phyloP scores from a whole-genome alignment of 257 asterid species.

The Solanum appendiculatum region DNA sequence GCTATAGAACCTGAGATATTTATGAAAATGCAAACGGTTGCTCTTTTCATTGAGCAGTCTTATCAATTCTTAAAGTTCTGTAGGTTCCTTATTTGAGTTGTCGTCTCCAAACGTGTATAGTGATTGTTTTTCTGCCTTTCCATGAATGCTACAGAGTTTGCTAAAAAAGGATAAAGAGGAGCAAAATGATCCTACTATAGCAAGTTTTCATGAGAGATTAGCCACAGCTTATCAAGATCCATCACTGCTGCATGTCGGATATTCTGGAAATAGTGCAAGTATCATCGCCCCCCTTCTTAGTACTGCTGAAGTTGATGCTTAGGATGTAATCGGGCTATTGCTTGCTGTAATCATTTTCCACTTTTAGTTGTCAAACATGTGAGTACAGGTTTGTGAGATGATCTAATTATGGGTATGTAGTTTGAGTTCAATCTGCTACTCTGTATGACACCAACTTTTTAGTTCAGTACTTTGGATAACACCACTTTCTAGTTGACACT shows the following conservation, averaged over 20 bases:
- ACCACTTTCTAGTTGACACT: neutral
- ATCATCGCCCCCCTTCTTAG: constrained; percentile 57
- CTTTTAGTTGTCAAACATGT: neutral
- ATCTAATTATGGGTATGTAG: neutral
- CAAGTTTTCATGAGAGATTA: constrained; percentile 51
- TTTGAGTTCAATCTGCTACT: neutral
- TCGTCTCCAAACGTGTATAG: neutral
- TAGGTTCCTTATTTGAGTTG: neutral
- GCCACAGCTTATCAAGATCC: constrained; percentile 72
- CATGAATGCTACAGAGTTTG: constrained; percentile 48
- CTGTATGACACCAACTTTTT: neutral
- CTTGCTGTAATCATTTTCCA: neutral
- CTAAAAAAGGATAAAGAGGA: constrained; percentile 71
- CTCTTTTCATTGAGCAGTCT: neutral
- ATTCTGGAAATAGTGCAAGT: constrained; percentile 25
- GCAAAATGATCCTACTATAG: constrained; percentile 35
- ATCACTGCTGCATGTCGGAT: constrained; percentile 27
- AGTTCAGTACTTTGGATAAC: neutral
- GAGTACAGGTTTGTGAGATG: neutral
- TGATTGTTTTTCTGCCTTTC: neutral
- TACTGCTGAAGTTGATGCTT: neutral
- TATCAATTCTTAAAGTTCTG: neutral
- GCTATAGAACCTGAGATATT: neutral
- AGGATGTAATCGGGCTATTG: neutral
- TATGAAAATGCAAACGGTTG: neutral